Percentiles rank a stretch among this genome's conserved stretches.
Conservation (phyloP, 371 early-diverging fungal genomes). For the Nematocida sp. region DNA sequence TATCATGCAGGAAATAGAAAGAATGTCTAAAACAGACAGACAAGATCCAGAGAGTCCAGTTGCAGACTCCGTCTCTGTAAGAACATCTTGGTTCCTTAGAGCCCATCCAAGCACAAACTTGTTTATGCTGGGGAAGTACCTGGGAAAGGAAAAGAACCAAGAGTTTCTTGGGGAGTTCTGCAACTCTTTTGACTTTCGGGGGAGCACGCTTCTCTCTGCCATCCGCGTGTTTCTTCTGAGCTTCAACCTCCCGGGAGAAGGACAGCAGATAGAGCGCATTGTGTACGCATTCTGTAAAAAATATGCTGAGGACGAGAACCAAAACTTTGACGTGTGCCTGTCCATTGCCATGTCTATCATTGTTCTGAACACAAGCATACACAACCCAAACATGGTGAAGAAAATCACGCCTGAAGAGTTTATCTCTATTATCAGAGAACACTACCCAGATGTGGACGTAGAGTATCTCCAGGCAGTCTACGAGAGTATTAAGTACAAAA, state of each 20-base stretch:
- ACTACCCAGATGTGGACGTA: conserved; percentile 22
- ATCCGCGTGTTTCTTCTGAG: conserved; percentile 72
- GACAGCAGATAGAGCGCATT: conserved; percentile 81
- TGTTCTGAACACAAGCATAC: conserved; percentile 84
- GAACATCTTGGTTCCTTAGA: not conserved
- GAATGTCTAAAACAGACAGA: not conserved
- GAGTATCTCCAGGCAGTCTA: conserved; percentile 52
- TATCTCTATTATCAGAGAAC: conserved; percentile 62
- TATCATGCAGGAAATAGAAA: not conserved
- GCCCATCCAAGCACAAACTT: conserved; percentile 33
- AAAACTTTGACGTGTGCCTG: conserved; percentile 21
- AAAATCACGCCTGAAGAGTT: conserved; percentile 79
- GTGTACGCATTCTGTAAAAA: conserved; percentile 74
- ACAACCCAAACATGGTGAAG: conserved; percentile 77
- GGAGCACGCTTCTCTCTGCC: conserved; percentile 75
- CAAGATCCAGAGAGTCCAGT: not conserved
- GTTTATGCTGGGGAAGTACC: conserved; percentile 71
- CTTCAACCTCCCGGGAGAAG: conserved; percentile 82
- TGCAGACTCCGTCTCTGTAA: not conserved
- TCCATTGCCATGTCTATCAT: conserved; percentile 68
- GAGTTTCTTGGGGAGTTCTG: conserved; percentile 72
- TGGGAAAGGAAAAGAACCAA: conserved; percentile 70
- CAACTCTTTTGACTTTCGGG: conserved; percentile 73
- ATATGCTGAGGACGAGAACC: conserved; percentile 67
- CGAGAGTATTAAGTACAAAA: conserved; percentile 52